These are phyloP conservation scores for Fusarium foetens DNA, from an alignment of 2,329 filamentous ascomycete genomes.

Conservation along the genomic window DNA sequence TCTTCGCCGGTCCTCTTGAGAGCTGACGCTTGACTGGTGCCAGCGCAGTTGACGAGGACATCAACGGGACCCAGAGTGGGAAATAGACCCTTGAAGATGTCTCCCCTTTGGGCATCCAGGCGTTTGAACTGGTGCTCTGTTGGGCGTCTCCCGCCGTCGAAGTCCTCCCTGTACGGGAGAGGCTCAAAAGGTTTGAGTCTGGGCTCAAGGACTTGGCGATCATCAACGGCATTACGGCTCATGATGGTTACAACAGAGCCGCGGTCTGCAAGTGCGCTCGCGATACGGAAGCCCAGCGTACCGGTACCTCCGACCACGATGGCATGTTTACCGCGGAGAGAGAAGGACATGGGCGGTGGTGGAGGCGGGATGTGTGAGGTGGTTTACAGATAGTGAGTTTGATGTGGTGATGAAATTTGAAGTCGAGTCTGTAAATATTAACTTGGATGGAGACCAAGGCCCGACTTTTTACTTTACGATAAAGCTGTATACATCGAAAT, in stretches of 20 bases:
- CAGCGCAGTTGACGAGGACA: constrained; percentile 83
- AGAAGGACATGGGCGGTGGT: constrained; percentile 41
- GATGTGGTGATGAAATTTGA: constrained; percentile 15
- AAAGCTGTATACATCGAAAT: neutral
- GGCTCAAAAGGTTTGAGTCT: constrained; percentile 45
- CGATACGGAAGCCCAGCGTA: constrained; percentile 76
- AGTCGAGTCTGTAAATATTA: neutral
- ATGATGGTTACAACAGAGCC: constrained; percentile 71
- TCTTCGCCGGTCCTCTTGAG: constrained; percentile 65
- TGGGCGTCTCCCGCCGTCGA: constrained; percentile 25
- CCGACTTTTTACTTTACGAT: neutral
- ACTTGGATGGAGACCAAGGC: neutral
- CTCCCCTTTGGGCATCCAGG: constrained; percentile 47
- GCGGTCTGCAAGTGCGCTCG: constrained; percentile 69
- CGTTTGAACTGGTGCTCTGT: constrained; percentile 49
- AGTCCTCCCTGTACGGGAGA: neutral
- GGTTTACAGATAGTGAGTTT: neutral
- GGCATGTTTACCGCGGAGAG: constrained; percentile 60
- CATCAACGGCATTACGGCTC: constrained; percentile 63
- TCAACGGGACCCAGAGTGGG: constrained; percentile 53
- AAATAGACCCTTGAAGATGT: constrained; percentile 48
- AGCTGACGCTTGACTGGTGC: constrained; percentile 72
- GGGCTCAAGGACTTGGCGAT: constrained; percentile 54
- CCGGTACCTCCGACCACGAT: constrained; percentile 77
- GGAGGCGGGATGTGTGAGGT: neutral